These are phyloP conservation scores for Claviceps digitariae DNA, from an alignment of 2,329 filamentous ascomycete species.

Conservation along the genomic window DNA sequence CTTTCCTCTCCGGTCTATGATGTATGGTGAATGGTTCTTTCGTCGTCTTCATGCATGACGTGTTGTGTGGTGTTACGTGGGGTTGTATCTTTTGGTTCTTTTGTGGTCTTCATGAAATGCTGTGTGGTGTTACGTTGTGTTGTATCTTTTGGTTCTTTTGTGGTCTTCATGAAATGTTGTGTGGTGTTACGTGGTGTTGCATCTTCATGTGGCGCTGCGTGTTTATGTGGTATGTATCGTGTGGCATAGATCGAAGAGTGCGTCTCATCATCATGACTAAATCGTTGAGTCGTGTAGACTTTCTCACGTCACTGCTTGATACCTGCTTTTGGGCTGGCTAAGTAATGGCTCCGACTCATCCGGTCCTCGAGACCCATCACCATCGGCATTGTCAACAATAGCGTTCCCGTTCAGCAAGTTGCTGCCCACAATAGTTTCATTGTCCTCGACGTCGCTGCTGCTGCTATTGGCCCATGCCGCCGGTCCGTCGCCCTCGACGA, in stretches of 20 bases:
- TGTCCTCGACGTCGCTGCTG: constrained; percentile 20
- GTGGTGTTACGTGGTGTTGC: no score
- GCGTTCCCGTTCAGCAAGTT: constrained; percentile 12
- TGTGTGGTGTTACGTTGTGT: not conserved
- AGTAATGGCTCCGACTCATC: constrained; percentile 10
- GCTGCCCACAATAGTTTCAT: constrained; percentile 11
- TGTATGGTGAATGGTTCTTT: no score
- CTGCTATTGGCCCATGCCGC: constrained; percentile 17
- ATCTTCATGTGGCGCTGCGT: no score
- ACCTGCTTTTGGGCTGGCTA: not conserved
- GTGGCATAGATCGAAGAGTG: no score
- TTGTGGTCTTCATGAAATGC: not conserved
- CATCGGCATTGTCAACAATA: constrained; percentile 5
- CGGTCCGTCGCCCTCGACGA: constrained; percentile 63
- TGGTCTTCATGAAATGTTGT: not conserved
- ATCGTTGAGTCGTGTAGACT: not conserved
- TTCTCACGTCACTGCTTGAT: not conserved
- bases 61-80: no score
- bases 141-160: not conserved
- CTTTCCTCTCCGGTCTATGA: no score
- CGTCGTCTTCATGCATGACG: no score
- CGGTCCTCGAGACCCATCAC: constrained; percentile 2
- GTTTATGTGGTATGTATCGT: no score
- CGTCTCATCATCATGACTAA: not conserved
- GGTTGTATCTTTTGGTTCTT: not conserved